Evolutionary conservation across 305 asterid species (phyloP).

Genomic region (Stenogyne calaminthoides): DNA sequence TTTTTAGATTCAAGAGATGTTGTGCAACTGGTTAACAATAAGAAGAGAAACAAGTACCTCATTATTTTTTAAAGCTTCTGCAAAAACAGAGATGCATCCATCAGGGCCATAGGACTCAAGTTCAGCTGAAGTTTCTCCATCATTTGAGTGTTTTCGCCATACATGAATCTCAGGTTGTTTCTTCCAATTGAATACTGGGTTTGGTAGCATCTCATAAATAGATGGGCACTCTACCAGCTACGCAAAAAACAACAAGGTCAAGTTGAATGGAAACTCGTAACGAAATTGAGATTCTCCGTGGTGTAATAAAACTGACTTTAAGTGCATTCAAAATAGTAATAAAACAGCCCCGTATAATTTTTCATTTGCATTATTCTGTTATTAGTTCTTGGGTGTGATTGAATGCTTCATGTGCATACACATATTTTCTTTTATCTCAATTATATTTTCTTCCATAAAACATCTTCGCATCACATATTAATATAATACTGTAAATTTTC

Average conservation of each 20-base stretch:
- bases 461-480: neutral
- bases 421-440: neutral
- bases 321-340: neutral
- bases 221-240: constrained; percentile 94
- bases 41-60: constrained; percentile 55
- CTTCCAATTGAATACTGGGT: constrained; percentile 77
- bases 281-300: neutral
- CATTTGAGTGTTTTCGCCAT: constrained; percentile 61
- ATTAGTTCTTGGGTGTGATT: neutral
- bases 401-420: neutral
- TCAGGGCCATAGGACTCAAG: constrained; percentile 60
- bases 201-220: constrained; percentile 87
- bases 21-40: neutral
- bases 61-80: constrained; percentile 72
- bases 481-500: neutral
- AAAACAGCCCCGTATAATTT: neutral
- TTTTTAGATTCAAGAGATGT: constrained; percentile 7
- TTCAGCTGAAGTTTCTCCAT: constrained; percentile 56
- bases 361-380: neutral
- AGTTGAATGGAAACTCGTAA: constrained; percentile 7
- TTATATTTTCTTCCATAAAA: neutral
- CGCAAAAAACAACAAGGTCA: constrained; percentile 18
- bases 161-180: constrained; percentile 78
- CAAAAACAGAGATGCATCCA: constrained; percentile 57
- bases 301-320: neutral